A percentile compares a stretch with the other conserved stretches of the same genome.
Evolutionary conservation across 2,329 filamentous ascomycete species (phyloP).

Genomic region (Colletotrichum ledebouriae): DNA sequence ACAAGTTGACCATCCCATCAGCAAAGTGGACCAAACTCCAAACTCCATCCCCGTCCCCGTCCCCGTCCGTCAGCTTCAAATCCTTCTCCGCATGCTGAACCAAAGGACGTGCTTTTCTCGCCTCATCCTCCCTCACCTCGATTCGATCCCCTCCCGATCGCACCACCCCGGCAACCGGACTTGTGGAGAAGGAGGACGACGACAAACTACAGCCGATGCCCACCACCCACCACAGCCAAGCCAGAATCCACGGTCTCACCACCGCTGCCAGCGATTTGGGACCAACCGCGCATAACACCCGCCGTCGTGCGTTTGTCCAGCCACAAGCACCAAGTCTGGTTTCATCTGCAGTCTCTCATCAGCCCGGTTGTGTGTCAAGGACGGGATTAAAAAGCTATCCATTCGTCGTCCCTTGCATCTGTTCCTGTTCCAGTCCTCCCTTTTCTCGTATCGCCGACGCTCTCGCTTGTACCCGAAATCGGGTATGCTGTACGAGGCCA

Average conservation of each 20-base stretch:
- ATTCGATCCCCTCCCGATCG: conserved; percentile 36
- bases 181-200: conserved; percentile 23
- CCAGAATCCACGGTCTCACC: conserved; percentile 22
- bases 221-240: neutral
- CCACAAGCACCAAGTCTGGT: conserved; percentile 34
- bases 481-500: conserved; percentile 8
- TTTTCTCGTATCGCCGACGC: neutral
- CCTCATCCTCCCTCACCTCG: conserved; percentile 8
- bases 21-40: conserved; percentile 26
- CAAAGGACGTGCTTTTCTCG: conserved; percentile 36
- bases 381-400: conserved; percentile 3
- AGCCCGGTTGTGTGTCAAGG: conserved; percentile 9
- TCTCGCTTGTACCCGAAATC: neutral
- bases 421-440: neutral
- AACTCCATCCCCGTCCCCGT: conserved; percentile 3
- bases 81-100: conserved; percentile 30
- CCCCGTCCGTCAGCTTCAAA: neutral
- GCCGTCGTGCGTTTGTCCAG: conserved; percentile 30
- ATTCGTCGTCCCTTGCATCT: conserved; percentile 4
- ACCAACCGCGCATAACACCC: conserved; percentile 25
- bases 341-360: conserved; percentile 21
- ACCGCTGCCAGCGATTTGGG: conserved; percentile 27
- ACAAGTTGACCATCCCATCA: neutral
- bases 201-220: conserved; percentile 2
- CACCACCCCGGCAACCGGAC: conserved; percentile 39